phyloP scores from a whole-genome alignment of 768 basidiomycete genomes.

The Phaeolepiota aurea region DNA sequence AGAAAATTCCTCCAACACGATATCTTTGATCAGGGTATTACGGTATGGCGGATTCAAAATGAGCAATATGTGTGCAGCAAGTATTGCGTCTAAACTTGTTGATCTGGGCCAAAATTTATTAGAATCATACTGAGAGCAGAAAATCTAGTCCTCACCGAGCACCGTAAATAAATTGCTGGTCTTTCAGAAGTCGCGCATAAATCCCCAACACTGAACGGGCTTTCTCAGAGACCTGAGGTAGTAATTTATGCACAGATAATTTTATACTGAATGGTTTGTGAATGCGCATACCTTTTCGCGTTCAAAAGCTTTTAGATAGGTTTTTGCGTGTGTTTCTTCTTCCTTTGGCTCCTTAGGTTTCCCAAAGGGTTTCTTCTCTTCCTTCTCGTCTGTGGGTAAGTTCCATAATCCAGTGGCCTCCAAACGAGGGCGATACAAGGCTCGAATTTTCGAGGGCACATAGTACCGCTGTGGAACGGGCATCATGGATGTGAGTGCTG shows the following conservation, averaged over 20 bases:
- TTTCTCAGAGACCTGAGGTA: constrained; percentile 52
- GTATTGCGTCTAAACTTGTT: constrained; percentile 52
- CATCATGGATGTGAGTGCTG: constrained; percentile 46
- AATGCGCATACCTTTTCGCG: constrained; percentile 46
- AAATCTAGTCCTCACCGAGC: constrained; percentile 29
- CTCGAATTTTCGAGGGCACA: constrained; percentile 55
- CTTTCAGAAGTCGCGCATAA: constrained; percentile 46
- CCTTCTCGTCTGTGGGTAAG: constrained; percentile 29
- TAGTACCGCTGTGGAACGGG: constrained; percentile 69
- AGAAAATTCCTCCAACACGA: constrained; percentile 50
- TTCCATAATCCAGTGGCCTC: constrained; percentile 61
- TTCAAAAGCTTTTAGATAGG: constrained; percentile 49
- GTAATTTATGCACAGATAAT: not conserved
- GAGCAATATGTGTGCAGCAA: constrained; percentile 64
- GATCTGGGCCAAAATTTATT: constrained; percentile 40
- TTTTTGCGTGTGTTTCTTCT: constrained; percentile 19
- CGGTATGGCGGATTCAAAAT: constrained; percentile 52
- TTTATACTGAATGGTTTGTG: not conserved
- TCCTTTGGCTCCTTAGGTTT: constrained; percentile 21
- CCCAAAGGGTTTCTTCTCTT: constrained; percentile 28
- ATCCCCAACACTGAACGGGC: constrained; percentile 49
- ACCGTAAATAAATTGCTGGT: constrained; percentile 41
- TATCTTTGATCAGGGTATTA: constrained; percentile 45
- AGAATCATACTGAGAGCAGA: not conserved
- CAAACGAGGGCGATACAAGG: constrained; percentile 45